Evolutionary conservation across 2,329 filamentous ascomycete genomes (phyloP), one percentile per base, ranked within the genome.

Genomic region (Lachnellula subtilissima): DNA sequence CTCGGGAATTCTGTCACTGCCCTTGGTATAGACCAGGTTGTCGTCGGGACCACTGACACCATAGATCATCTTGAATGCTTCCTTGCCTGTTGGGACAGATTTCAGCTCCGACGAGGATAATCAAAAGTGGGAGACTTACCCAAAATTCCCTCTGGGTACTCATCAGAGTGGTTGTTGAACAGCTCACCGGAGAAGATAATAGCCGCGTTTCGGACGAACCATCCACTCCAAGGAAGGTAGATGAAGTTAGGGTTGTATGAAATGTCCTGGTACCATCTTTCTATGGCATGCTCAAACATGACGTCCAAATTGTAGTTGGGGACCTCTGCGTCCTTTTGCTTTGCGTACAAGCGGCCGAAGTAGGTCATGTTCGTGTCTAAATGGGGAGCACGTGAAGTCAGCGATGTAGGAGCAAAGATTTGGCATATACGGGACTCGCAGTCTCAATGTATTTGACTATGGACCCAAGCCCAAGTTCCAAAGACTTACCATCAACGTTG

Each of bases 201-300:
- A 7, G 58, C 64, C 7, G 61, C 64, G n/a, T 55, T 58, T 8
- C 48, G 53, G 42, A 66, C 65, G 39, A 67, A 12, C 45, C 66
- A 22, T 17, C 67, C 65, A 40, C 52, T 57, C 49, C 65, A 64
- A 19, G 69, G 67, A 5, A 55, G 64, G 50, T 61, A 64, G 54
- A 61, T 69, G 61, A 69, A 68, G 60, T 69, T 64, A 0, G 67
- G 68, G 55, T 71, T 71, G 17, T 59, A 62, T 15, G 52, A 39
- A 35, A 69, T 57, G 9, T 61, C 66, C 50, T 67, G 52, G 22
- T 66, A 45, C 53, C 64, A 65, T 51, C 64, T 17, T 2, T n/a
- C n/a, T 1, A n/a, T 40, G 5, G 15, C 15, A 6, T 40, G 6
- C 9, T 40, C 37, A 17, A 17, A 15, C 14, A 40, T 15, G 37